Evolutionary conservation across 164 flowering plant species (phyloP), one percentile per base, ranked within the genome.

Genomic region (Amborella trichopoda): DNA sequence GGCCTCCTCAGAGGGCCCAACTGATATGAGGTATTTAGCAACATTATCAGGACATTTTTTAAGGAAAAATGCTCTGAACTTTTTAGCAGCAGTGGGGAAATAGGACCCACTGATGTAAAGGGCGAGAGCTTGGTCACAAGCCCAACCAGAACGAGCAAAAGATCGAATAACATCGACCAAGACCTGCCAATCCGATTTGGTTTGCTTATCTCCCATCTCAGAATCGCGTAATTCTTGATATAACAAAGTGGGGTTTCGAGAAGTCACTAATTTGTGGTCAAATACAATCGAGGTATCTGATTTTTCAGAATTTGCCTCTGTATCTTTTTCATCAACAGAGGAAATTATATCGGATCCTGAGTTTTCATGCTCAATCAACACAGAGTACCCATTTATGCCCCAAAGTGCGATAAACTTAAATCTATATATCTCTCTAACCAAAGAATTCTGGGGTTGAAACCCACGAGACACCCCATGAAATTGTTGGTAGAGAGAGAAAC

Each of bases 61-160:
- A 36, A 58, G 6, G 70, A 85, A 78, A 48, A 85, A 85, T 3
- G 23, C 24, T 14, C 64, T 64, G 49, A 85, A 89, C 54, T 74
- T 71, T 1, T 28, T 20, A 0, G 53, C 88, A 16, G 97, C 95
- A 10, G 80, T 77, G 1, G 83, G 94, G 51, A 71, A 89, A 70
- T 78, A 82, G 12, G 83, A 68, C 23, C 59, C 46, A 28, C 86
- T 81, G 42, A 89, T 89, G 55, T 89, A 85, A 22, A 89, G 66
- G 0, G 78, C 93, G 28, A 89, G 76, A 25, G 97, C 80, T 62
- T 89, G 97, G 52, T 78, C 71, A 17, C 73, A 60, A 2, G 93
- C 90, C 95, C 97, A 89, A 23, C 83, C 73, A 0, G 95, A 85
- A 17, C 26, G 60, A 0, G 67, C 58, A 55, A 85, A 82, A 20